phyloP scores from a whole-genome alignment of 352 stramenopile species.

The Globisporangium splendens region DNA sequence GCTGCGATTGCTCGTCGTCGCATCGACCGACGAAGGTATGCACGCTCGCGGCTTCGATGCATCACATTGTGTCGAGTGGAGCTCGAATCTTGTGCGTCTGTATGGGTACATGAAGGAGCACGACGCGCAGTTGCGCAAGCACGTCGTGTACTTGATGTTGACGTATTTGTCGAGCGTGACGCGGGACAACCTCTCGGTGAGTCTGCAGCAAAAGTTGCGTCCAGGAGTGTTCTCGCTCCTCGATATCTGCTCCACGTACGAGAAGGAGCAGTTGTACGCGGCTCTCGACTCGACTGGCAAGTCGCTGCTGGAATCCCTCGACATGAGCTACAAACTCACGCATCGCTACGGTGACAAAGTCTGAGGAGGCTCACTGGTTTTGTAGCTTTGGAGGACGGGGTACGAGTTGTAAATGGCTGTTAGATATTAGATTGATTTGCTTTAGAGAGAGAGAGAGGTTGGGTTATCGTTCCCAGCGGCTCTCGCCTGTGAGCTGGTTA shows the following conservation, averaged over 20 bases:
- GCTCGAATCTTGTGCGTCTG: conserved; percentile 79
- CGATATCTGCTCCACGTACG: conserved; percentile 79
- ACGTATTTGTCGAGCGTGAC: conserved; percentile 61
- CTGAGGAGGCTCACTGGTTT: conserved; percentile 27
- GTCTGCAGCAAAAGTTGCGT: conserved; percentile 64
- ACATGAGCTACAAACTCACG: conserved; percentile 84
- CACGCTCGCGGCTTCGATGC: neutral
- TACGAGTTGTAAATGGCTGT: no score
- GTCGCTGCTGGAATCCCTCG: conserved; percentile 80
- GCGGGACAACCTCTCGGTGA: conserved; percentile 49
- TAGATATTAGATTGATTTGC: conserved; percentile 2
- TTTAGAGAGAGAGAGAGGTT: neutral
- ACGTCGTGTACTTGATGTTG: conserved; percentile 82
- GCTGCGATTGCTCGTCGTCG: conserved; percentile 52
- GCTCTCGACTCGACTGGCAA: conserved; percentile 80
- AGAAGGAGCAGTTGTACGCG: conserved; percentile 85
- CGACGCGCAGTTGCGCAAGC: conserved; percentile 71
- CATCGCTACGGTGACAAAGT: conserved; percentile 86
- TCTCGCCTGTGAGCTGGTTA: conserved; percentile 72
- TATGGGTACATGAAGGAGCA: conserved; percentile 88
- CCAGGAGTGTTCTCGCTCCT: conserved; percentile 75
- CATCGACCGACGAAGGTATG: conserved; percentile 4
- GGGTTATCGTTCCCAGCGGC: conserved; percentile 42
- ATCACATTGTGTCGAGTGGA: conserved; percentile 48
- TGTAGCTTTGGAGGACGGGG: neutral